These are phyloP conservation scores for Ceratocystis ficicola DNA, from an alignment of 2,329 filamentous ascomycete species.

Conservation along the genomic window DNA sequence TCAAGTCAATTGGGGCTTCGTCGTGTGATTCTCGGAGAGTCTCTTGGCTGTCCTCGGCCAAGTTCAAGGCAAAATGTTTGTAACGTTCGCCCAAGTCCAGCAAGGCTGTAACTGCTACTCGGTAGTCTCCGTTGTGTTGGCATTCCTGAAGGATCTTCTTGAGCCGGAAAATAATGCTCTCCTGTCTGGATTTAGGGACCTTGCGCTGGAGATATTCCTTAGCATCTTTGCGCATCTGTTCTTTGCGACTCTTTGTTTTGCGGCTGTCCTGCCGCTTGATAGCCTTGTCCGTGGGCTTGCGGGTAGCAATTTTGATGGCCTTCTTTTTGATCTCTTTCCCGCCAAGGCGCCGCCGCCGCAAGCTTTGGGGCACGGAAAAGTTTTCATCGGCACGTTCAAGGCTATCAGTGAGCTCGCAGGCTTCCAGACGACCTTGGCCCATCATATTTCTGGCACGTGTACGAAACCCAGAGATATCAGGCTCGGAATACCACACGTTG, in stretches of 20 bases:
- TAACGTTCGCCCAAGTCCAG: conserved; percentile 78
- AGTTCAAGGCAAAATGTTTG: conserved; percentile 54
- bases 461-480: conserved; percentile 58
- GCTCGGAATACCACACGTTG: conserved; percentile 86
- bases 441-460: conserved; percentile 57
- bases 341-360: neutral
- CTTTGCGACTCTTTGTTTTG: conserved; percentile 34
- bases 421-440: conserved; percentile 49
- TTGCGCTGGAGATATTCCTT: conserved; percentile 73
- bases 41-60: conserved; percentile 52
- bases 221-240: conserved; percentile 38
- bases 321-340: conserved; percentile 4
- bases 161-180: conserved; percentile 80
- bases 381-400: conserved; percentile 35
- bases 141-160: conserved; percentile 98
- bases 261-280: conserved; percentile 26
- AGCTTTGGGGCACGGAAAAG: conserved; percentile 24
- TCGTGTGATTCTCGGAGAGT: conserved; percentile 54
- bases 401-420: conserved; percentile 46
- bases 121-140: conserved; percentile 88
- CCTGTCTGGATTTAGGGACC: conserved; percentile 82
- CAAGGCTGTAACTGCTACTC: conserved; percentile 79
- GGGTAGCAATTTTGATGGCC: conserved; percentile 35
- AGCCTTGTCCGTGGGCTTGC: conserved; percentile 42
- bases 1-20: conserved; percentile 46